Base-by-base conservation (phyloP, 352 stramenopile genomes). In the Pseudoperonospora humuli region DNA sequence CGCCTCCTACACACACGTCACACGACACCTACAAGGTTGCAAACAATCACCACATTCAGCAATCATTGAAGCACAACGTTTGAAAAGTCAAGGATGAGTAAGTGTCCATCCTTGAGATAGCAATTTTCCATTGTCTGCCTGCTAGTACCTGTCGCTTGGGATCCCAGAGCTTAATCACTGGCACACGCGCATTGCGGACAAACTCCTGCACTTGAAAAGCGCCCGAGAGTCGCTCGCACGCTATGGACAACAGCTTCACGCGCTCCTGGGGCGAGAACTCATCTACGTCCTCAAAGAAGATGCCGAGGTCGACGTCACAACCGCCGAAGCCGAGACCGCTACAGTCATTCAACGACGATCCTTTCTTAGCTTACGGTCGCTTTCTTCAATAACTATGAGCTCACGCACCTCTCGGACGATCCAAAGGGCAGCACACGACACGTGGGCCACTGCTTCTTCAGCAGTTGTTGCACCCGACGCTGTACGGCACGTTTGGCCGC, bases 151-250 rank as follows among this genome's bases (percentile, higher is more conserved):
- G 66, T 7, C 56, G 57, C 17, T 65, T 63, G 5, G 50, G 31
- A 31, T 92, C 75, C 76, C 80, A 92, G 6, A 89, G 62, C 60
- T 92, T 92, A 17, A 89, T 27, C 20, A 92, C 64, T 0, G 80
- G 80, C 10, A 89, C 73, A 8, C 80, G 72, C n/a, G 80, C 80
- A 38, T 81, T 64, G 40, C 59, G 66, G 13, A 92, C 50, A 33
- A 89, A 92, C 64, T 86, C 59, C 17, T 70, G 59, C 20, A 92
- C 61, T 21, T 84, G 60, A 31, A 90, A 86, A 2, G 51, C 55
- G 18, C 39, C 37, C 1, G 44, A 46, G 0, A 89, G 61, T 2
- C 59, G 60, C 32, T 64, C 50, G 23, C 61, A 78, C 13, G 70
- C 75, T 2, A 57, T 66, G 24, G 62, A 44, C 5, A 92, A 70